Evolutionary conservation across 768 basidiomycete genomes (phyloP).

Genomic region (Daedaleopsis sinensis): DNA sequence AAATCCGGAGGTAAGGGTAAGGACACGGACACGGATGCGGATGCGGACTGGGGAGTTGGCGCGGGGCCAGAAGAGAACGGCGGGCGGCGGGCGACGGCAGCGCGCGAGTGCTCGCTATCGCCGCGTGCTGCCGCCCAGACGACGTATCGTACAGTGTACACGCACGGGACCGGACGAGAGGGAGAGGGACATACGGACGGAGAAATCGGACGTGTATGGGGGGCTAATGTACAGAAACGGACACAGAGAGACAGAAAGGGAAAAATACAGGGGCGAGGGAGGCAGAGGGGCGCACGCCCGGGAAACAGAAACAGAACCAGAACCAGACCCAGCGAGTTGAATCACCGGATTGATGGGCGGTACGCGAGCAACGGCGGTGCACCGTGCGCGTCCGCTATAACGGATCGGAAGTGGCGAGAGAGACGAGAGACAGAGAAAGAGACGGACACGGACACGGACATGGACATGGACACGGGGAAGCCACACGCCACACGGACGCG

Average conservation of each 20-base stretch:
- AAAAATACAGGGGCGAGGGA: not conserved
- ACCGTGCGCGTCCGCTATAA: not conserved
- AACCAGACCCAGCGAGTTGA: conserved; percentile 10
- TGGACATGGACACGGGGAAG: not conserved
- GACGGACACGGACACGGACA: not conserved
- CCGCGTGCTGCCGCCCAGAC: not conserved
- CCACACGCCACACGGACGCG: not conserved
- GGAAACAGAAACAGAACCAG: not conserved
- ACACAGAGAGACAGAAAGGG: not conserved
- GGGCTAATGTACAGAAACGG: not conserved
- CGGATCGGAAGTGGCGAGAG: too few species aligned
- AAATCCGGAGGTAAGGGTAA: too few species aligned
- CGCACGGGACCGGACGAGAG: not conserved
- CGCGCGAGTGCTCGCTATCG: not conserved
- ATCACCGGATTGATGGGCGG: conserved; percentile 9
- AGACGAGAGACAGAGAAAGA: not conserved
- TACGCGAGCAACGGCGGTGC: not conserved
- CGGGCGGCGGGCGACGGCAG: too few species aligned
- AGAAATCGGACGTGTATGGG: not conserved
- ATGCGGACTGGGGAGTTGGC: too few species aligned
- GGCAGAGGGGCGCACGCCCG: not conserved
- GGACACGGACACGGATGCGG: too few species aligned
- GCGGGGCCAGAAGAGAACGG: too few species aligned
- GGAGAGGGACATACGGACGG: too few species aligned
- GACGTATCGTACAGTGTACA: not conserved